Conservation (phyloP, 768 basidiomycete species). For the Arthromyces matolae region DNA sequence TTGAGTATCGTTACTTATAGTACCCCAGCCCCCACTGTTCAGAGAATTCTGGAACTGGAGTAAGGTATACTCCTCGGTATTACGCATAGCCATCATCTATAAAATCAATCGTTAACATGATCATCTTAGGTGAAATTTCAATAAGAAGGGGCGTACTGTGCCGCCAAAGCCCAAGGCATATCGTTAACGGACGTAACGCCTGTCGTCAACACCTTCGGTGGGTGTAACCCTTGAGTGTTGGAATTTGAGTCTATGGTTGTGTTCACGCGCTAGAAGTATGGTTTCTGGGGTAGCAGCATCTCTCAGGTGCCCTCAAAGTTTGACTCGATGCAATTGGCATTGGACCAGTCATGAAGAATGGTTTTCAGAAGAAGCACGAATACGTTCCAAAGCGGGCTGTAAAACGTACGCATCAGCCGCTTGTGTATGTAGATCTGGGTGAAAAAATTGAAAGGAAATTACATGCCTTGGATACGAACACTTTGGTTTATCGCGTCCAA, state of each 20-base stretch:
- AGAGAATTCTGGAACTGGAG: slow-evolving; percentile 11
- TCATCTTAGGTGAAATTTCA: too few relatives aligned
- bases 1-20: too few relatives aligned
- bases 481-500: slow-evolving; percentile 25
- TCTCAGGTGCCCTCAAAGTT: slow-evolving; percentile 29
- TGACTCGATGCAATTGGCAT: slow-evolving; percentile 34
- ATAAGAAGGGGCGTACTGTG: slow-evolving; percentile 5
- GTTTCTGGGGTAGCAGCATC: slow-evolving; percentile 33
- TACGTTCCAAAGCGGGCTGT: slow-evolving; percentile 36
- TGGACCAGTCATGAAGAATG: slow-evolving; percentile 66
- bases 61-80: slow-evolving; percentile 15
- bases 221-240: slow-evolving; percentile 3
- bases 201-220: slow-evolving; percentile 3
- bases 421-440: too few relatives aligned
- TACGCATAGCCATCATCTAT: slow-evolving; percentile 15
- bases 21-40: slow-evolving; percentile 10
- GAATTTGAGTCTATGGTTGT: slow-evolving; percentile 11
- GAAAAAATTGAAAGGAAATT: neutral
- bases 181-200: slow-evolving; percentile 8
- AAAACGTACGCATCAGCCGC: neutral
- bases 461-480: slow-evolving; percentile 26
- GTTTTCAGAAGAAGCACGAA: slow-evolving; percentile 53
- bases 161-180: slow-evolving; percentile 7
- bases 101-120: neutral
- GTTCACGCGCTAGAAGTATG: slow-evolving; percentile 33